A percentile compares a stretch with the other conserved stretches of the same genome.
These are phyloP conservation scores for Physaria fendleri DNA, from an alignment of 345 rosid species.

Conservation along the genomic window DNA sequence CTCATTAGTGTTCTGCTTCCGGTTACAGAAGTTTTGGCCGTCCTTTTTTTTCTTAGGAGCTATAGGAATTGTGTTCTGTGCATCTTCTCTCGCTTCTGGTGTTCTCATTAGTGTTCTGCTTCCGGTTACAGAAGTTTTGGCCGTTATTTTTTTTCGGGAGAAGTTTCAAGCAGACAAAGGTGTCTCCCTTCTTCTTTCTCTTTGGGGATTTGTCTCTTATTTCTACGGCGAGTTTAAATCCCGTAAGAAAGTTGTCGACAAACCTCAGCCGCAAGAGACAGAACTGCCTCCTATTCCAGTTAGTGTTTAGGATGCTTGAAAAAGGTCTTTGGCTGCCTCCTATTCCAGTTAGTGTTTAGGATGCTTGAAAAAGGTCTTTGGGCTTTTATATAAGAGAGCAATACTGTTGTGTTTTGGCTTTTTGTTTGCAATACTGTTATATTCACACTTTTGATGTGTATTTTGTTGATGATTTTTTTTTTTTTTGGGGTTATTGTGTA, in stretches of 20 bases:
- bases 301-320: not conserved
- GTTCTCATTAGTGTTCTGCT: slow-evolving; percentile 41
- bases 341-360: not conserved
- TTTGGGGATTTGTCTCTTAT: slow-evolving; percentile 74
- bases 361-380: not conserved
- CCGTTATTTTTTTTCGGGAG: slow-evolving; percentile 58
- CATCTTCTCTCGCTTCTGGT: slow-evolving; percentile 53
- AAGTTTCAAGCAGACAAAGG: slow-evolving; percentile 63
- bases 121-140: slow-evolving; percentile 59
- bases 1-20: slow-evolving; percentile 49
- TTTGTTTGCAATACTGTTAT: not conserved
- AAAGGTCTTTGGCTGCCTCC: no score
- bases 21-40: slow-evolving; percentile 54
- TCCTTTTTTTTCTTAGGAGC: slow-evolving; percentile 60
- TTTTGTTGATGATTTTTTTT: not conserved
- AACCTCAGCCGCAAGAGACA: slow-evolving; percentile 12
- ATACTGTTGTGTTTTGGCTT: not conserved
- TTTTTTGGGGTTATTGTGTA: not conserved
- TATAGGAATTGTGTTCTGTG: slow-evolving; percentile 49
- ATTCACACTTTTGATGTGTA: no score
- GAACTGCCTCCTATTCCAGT: slow-evolving; percentile 17
- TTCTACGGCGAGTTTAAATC: slow-evolving; percentile 59
- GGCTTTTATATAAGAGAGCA: not conserved
- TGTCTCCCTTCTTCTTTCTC: slow-evolving; percentile 55
- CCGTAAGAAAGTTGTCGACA: slow-evolving; percentile 19